Percentiles rank a stretch among this genome's conserved stretches.
Conservation (phyloP, 257 asterid species). For the Oldenlandia corymbosa region DNA sequence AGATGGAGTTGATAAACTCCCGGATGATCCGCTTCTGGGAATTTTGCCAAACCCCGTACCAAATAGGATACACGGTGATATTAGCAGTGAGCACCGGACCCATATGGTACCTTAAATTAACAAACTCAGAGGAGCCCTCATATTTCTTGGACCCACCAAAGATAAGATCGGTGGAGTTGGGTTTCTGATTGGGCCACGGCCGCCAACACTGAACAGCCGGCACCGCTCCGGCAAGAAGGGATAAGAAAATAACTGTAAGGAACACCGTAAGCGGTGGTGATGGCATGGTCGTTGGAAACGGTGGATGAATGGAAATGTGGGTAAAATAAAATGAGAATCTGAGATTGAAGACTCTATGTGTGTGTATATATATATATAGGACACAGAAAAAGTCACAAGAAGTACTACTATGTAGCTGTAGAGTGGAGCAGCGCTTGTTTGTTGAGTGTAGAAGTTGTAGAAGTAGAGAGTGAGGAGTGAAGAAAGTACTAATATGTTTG, state of each 20-base stretch:
- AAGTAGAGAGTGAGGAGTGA: neutral
- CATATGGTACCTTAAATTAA: constrained; percentile 73
- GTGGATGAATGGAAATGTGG: no score
- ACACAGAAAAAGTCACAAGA: neutral
- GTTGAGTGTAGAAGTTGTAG: neutral
- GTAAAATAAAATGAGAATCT: no score
- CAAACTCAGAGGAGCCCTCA: constrained; percentile 86
- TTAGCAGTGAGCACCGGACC: constrained; percentile 80
- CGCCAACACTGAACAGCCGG: constrained; percentile 42
- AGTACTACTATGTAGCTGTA: no score
- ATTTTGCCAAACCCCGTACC: constrained; percentile 76
- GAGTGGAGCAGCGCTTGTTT: no score
- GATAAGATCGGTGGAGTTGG: constrained; percentile 45
- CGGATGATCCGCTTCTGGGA: constrained; percentile 82
- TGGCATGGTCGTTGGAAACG: constrained; percentile 9
- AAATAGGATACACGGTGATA: constrained; percentile 73
- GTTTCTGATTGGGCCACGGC: constrained; percentile 56
- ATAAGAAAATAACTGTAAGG: neutral
- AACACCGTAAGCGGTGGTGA: constrained; percentile 6
- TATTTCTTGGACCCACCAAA: constrained; percentile 65
- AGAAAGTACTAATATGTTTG: neutral
- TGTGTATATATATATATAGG: neutral
- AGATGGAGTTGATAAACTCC: constrained; percentile 68
- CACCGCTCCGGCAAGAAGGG: constrained; percentile 7
- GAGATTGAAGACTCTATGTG: neutral